Evolutionary conservation across 352 stramenopile genomes (phyloP).

Genomic region (Phytophthora meadii): DNA sequence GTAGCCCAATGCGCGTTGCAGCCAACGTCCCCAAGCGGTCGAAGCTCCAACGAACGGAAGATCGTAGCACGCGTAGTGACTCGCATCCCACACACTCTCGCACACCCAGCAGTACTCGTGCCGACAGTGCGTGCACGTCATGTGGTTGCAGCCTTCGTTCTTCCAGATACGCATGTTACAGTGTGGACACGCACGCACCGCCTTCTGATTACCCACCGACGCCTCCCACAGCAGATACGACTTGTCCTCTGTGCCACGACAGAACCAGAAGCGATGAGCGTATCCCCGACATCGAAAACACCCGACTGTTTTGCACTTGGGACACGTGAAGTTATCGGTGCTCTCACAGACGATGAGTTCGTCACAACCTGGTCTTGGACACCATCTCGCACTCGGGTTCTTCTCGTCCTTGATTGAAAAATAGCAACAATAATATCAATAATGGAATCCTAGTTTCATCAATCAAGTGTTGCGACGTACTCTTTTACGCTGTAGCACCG

Average conservation of each 20-base stretch:
- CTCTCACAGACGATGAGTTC: constrained; percentile 72
- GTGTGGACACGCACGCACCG: constrained; percentile 64
- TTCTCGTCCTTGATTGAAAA: constrained; percentile 60
- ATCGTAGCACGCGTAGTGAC: constrained; percentile 79
- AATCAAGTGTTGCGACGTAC: constrained; percentile 37
- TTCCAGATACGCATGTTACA: constrained; percentile 84
- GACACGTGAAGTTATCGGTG: constrained; percentile 62
- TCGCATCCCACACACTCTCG: constrained; percentile 57
- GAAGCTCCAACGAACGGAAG: constrained; percentile 52
- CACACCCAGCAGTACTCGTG: constrained; percentile 82
- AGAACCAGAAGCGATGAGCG: constrained; percentile 71
- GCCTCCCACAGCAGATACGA: constrained; percentile 69
- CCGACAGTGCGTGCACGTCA: constrained; percentile 71
- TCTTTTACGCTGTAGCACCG: constrained; percentile 57
- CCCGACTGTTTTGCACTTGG: constrained; percentile 55
- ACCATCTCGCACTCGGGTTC: constrained; percentile 78
- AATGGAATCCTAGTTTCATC: not conserved
- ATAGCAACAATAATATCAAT: not conserved
- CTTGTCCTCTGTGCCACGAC: constrained; percentile 48
- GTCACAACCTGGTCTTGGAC: constrained; percentile 58
- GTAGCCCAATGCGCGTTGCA: constrained; percentile 59
- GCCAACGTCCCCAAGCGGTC: constrained; percentile 37
- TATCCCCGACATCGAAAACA: constrained; percentile 68
- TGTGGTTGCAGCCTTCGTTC: constrained; percentile 77
- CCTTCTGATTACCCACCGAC: constrained; percentile 56